Base-by-base conservation (phyloP, 2,329 filamentous ascomycete genomes). In the Fusarium albidum region DNA sequence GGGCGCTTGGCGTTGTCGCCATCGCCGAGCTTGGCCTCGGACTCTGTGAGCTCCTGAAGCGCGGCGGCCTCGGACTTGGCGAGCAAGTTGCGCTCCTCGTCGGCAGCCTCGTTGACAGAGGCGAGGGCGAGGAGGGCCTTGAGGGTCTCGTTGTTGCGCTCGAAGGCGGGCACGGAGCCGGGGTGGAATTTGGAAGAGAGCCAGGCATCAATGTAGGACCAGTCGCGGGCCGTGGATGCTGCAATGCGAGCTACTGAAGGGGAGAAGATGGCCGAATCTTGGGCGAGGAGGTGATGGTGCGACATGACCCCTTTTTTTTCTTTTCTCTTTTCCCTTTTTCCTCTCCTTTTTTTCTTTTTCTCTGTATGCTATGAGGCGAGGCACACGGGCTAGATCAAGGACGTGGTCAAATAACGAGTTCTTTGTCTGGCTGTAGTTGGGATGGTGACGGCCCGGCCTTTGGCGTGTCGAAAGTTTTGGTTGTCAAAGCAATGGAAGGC, bases 151-250 rank as follows among this genome's bases (percentile, higher is more conserved):
- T 88, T 82, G 69, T 95, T 97, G 66, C 92, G 88, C 75, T 98
- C 94, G 71, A 96, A 96, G 1, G 80, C 70, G 0, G 92, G 92
- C 1, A 88, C 76, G 0, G 81, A 71, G 38, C 82, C 83, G 26
- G 84, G 82, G 37, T 81, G 80, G 63, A 90, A 90, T 68, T 90
- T 90, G 53, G 83, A 81, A 38, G 81, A 79, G 10, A 97, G 84
- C 93, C 94, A 98, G 65, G 80, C 79, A 73, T 96, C 92, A 63
- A 97, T 83, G 62, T 90, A 92, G 49, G 87, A 88, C 94, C 94
- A 98, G 74, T 97, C 93, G 69, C 94, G 93, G 39, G 92, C 90
- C 58, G 90, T 87, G 11, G 90, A 89, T 57, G 90, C 89, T 63
- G 91, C 90, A 55, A 90, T 87, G 53, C 91, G 88, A 45, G 86